Percentiles rank a stretch among this genome's conserved stretches.
phyloP scores from a whole-genome alignment of 208 protist genomes.

The Trypanosoma melophagium region DNA sequence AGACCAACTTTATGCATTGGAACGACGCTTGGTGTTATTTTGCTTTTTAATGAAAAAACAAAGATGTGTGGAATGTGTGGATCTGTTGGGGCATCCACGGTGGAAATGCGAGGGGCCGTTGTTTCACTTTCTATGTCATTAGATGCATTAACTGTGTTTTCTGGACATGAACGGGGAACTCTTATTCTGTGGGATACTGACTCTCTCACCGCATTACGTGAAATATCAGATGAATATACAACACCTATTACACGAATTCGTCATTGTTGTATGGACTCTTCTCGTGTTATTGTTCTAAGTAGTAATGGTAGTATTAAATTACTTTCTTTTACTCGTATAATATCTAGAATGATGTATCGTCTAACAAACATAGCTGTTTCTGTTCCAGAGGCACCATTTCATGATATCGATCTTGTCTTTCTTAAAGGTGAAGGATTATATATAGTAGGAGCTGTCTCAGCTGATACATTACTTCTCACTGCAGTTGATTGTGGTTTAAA shows the following conservation, averaged over 20 bases:
- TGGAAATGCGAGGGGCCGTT: conserved; percentile 30
- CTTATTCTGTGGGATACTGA: conserved; percentile 52
- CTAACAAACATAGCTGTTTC: conserved; percentile 30
- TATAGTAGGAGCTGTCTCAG: conserved; percentile 47
- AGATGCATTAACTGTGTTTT: conserved; percentile 33
- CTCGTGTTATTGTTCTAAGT: conserved; percentile 41
- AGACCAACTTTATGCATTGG: conserved; percentile 40
- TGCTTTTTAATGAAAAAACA: conserved; percentile 51
- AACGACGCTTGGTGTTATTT: conserved; percentile 56
- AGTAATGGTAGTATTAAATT: conserved; percentile 41
- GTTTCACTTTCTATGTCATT: conserved; percentile 46
- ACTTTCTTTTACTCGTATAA: conserved; percentile 50
- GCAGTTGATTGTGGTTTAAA: conserved; percentile 39
- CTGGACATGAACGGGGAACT: conserved; percentile 47
- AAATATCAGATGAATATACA: conserved; percentile 51
- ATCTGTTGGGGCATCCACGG: conserved; percentile 15
- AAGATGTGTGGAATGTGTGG: conserved; percentile 32
- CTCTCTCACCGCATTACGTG: conserved; percentile 40
- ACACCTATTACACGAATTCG: conserved; percentile 34
- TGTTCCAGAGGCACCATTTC: conserved; percentile 32
- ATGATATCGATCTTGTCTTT: conserved; percentile 38
- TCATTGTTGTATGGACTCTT: conserved; percentile 42
- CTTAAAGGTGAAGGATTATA: conserved; percentile 30
- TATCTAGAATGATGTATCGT: conserved; percentile 49
- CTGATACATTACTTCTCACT: conserved; percentile 47